A percentile compares a stretch with the other conserved stretches of the same genome.
Evolutionary conservation across 148 eudicot species (phyloP).

Genomic region (Arbutus unedo): DNA sequence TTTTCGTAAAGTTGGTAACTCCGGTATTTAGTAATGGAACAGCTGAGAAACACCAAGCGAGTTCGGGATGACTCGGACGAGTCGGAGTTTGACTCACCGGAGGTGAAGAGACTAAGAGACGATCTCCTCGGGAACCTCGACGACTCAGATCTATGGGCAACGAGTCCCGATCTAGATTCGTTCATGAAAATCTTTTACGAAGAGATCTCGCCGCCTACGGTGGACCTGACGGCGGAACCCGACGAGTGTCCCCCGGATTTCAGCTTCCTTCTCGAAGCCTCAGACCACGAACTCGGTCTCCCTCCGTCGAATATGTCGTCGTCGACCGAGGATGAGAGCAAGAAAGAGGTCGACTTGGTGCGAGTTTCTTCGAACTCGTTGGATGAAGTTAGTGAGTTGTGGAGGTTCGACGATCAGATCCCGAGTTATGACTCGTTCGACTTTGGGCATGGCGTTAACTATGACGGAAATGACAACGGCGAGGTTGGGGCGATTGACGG

Average conservation of each 20-base stretch:
- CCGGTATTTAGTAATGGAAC: constrained; percentile 21
- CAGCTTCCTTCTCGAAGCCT: constrained; percentile 40
- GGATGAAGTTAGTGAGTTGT: constrained; percentile 41
- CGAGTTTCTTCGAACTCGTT: constrained; percentile 36
- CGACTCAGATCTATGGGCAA: constrained; percentile 40
- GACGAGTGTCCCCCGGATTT: constrained; percentile 39
- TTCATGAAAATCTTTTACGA: constrained; percentile 74
- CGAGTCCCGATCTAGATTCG: constrained; percentile 53
- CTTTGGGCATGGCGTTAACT: constrained; percentile 25
- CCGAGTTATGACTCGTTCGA: constrained; percentile 46
- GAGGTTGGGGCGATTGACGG: constrained; percentile 63
- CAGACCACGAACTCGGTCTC: constrained; percentile 54
- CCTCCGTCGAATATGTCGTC: constrained; percentile 29
- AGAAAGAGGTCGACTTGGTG: constrained; percentile 26
- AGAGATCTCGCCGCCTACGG: constrained; percentile 35
- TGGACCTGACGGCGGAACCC: constrained; percentile 25
- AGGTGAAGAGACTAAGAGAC: constrained; percentile 49
- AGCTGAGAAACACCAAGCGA: constrained; percentile 34
- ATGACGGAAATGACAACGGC: constrained; percentile 18
- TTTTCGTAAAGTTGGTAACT: not conserved
- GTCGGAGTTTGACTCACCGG: constrained; percentile 34
- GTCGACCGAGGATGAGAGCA: constrained; percentile 2
- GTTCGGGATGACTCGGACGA: constrained; percentile 47
- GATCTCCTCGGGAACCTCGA: constrained; percentile 52
- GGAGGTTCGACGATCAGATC: constrained; percentile 39